Conservation (phyloP, 2,329 filamentous ascomycete species). For the Pezicula carpinea region DNA sequence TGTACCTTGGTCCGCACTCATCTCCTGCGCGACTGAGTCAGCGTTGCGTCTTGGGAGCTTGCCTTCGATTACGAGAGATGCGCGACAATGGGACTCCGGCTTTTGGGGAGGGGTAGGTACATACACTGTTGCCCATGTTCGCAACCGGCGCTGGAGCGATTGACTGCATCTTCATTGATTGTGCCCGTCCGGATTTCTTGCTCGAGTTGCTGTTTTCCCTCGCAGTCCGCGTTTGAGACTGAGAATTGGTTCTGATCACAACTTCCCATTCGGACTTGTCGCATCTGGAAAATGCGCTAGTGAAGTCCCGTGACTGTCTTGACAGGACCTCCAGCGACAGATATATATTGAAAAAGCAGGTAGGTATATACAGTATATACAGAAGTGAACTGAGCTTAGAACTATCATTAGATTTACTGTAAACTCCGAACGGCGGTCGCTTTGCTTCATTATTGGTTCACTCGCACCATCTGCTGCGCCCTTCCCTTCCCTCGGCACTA, state of each 20-base stretch:
- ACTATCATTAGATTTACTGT: too few species aligned
- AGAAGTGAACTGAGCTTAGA: too few species aligned
- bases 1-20: slow-evolving; percentile 26
- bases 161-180: background rate
- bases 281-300: too few species aligned
- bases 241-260: background rate
- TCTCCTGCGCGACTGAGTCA: slow-evolving; percentile 26
- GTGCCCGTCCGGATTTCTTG: background rate
- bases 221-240: background rate
- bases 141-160: slow-evolving; percentile 1
- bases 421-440: too few species aligned
- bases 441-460: too few species aligned
- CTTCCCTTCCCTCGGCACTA: too few species aligned
- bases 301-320: too few species aligned
- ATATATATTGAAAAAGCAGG: too few species aligned
- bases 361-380: too few species aligned
- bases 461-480: too few species aligned
- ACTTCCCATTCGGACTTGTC: too few species aligned
- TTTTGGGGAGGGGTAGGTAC: background rate
- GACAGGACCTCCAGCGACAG: too few species aligned
- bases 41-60: slow-evolving; percentile 8
- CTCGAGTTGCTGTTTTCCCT: background rate
- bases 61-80: slow-evolving; percentile 1
- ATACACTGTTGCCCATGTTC: slow-evolving; percentile 2
- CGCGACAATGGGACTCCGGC: background rate